phyloP scores from a whole-genome alignment of 805 yeast species.

The Barnettozyma populi region DNA sequence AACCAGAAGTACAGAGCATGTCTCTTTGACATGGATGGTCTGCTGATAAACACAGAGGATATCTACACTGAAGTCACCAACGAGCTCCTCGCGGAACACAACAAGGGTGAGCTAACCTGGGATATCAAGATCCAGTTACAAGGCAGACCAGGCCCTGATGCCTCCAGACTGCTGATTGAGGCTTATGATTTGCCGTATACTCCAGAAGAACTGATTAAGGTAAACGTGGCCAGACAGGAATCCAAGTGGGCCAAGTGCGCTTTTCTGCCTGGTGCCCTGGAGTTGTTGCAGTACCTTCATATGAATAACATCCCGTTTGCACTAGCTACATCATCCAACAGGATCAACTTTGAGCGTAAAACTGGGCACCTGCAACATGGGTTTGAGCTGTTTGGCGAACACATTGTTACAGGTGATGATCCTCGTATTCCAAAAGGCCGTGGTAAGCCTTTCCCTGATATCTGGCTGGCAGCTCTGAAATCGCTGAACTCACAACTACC shows the following conservation, averaged over 20 bases:
- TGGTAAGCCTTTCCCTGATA: conserved; percentile 93
- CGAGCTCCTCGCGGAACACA: conserved; percentile 58
- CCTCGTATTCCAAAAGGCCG: conserved; percentile 72
- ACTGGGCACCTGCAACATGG: conserved; percentile 64
- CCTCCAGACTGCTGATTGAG: conserved; percentile 59
- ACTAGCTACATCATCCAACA: conserved; percentile 80
- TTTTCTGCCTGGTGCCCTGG: conserved; percentile 83
- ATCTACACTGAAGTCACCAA: conserved; percentile 77
- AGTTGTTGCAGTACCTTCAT: conserved; percentile 52
- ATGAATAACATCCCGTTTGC: conserved; percentile 68
- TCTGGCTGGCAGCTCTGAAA: conserved; percentile 78
- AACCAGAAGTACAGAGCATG: conserved; percentile 44
- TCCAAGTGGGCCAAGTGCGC: conserved; percentile 55
- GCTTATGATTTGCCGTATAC: conserved; percentile 64
- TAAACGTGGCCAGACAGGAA: conserved; percentile 45
- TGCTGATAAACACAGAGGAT: conserved; percentile 87
- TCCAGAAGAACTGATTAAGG: conserved; percentile 53
- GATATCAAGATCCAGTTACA: conserved; percentile 81
- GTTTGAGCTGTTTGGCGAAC: conserved; percentile 57
- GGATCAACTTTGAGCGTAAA: conserved; percentile 57
- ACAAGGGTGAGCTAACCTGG: conserved; percentile 84
- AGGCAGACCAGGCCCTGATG: conserved; percentile 81
- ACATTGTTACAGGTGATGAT: conserved; percentile 86
- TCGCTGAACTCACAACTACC: conserved; percentile 55
- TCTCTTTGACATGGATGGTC: conserved; percentile 93